Conservation (phyloP, 1,284 basidiomycete species). For the Melampsora larici-populina region DNA sequence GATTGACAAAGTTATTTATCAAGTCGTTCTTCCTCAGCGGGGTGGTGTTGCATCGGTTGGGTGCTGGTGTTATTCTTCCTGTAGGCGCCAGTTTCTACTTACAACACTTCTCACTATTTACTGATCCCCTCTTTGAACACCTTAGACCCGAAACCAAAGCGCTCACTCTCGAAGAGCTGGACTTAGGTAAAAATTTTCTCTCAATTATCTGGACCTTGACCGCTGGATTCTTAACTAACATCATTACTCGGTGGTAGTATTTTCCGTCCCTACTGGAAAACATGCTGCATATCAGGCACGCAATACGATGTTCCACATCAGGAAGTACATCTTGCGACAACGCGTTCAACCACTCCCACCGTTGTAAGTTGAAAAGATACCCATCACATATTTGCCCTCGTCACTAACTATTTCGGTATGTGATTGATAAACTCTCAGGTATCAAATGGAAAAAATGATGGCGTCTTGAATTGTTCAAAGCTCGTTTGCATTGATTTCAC, state of each 20-base stretch:
- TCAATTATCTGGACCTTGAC: not conserved
- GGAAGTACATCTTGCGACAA: constrained; percentile 7
- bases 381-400: too few relatives aligned
- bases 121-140: constrained; percentile 48
- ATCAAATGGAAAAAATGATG: too few relatives aligned
- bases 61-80: constrained; percentile 48
- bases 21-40: not conserved
- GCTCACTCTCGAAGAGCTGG: constrained; percentile 50
- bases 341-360: constrained; percentile 14
- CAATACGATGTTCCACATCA: constrained; percentile 1
- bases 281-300: constrained; percentile 11
- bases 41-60: constrained; percentile 17
- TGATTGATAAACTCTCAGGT: too few relatives aligned
- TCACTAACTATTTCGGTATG: too few relatives aligned
- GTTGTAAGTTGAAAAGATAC: not conserved
- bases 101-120: constrained; percentile 13
- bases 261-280: constrained; percentile 23
- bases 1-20: too few relatives aligned
- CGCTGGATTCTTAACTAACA: not conserved
- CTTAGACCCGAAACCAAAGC: constrained; percentile 52
- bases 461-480: too few relatives aligned
- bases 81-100: constrained; percentile 44
- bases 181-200: constrained; percentile 6
- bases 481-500: too few relatives aligned
- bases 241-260: not conserved